Evolutionary conservation across 331 rosid species (phyloP), one percentile per base, ranked within the genome.

Genomic region (Acacia concinna): DNA sequence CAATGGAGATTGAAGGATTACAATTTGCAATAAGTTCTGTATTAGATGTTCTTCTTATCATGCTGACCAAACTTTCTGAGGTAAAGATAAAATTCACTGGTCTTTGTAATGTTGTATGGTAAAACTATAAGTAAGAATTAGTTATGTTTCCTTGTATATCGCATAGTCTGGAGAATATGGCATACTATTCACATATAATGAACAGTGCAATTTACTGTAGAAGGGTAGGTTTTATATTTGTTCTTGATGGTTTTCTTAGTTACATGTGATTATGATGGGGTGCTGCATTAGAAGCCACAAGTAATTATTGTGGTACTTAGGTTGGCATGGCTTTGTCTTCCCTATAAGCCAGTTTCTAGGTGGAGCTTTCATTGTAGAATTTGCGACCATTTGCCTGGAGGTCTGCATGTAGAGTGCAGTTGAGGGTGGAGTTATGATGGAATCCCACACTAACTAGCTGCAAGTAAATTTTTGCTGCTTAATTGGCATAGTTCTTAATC

Each of bases 1-100:
- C 84, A 78, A 66, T 80, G 88, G 99, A 93, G 88, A 88, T 93
- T 79, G 99, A 95, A 81, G 96, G 97, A 37, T 83, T 95, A 80
- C 91, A 90, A 78, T 79, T 77, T 84, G 96, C 96, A 63, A 81
- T 91, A 56, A 82, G 86, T 79, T 87, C 96, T 81, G 92, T 79
- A 79, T 78, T 95, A 76, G 97, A 95, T 76, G 85, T 93, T 63
- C 82, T 91, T 63, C 89, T 83, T 78, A 71, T 82, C 80, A 84
- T 93, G 92, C 89, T 93, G 79, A 79, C 86, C 84, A 87, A 89
- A 78, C 87, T 90, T 83, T 83, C 96, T 1, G 90, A 95, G 99
- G 96, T 95, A 85, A 71, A 64, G 35, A 38, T 49, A 27, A 78
- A 87, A 60, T 17, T 40, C 46, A 3, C 21, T 11, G 10, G 20